Evolutionary conservation across 148 eudicot genomes (phyloP).

Genomic region (Selenicereus undatus): DNA sequence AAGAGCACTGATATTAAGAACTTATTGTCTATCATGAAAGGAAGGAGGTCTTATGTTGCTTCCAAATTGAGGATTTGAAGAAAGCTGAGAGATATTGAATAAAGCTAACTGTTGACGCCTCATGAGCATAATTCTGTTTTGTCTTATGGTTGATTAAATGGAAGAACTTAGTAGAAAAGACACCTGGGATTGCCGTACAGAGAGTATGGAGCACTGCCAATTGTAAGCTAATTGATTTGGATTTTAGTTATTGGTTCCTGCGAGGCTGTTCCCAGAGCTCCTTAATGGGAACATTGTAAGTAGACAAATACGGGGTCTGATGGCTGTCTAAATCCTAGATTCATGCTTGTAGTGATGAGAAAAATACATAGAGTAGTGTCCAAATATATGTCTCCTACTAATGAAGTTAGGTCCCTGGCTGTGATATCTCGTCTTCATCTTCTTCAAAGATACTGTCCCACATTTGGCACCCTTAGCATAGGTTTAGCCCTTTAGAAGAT

Average conservation of each 20-base stretch:
- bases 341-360: neutral
- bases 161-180: neutral
- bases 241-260: neutral
- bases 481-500: constrained; percentile 27
- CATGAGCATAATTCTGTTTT: neutral
- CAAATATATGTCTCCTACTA: neutral
- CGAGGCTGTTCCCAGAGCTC: neutral
- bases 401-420: neutral
- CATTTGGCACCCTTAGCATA: constrained; percentile 11
- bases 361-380: neutral
- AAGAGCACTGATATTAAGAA: neutral
- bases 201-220: neutral
- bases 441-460: constrained; percentile 20
- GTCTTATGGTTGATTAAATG: neutral
- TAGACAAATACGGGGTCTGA: neutral
- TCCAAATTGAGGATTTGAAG: neutral
- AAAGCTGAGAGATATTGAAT: neutral
- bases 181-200: neutral
- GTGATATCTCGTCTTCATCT: neutral
- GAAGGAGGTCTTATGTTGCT: neutral
- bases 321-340: neutral
- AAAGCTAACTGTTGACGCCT: neutral
- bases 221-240: neutral
- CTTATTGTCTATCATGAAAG: neutral
- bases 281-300: neutral